These are phyloP conservation scores for Gnomoniopsis smithogilvyi DNA, from an alignment of 2,329 filamentous ascomycete genomes.

Conservation along the genomic window DNA sequence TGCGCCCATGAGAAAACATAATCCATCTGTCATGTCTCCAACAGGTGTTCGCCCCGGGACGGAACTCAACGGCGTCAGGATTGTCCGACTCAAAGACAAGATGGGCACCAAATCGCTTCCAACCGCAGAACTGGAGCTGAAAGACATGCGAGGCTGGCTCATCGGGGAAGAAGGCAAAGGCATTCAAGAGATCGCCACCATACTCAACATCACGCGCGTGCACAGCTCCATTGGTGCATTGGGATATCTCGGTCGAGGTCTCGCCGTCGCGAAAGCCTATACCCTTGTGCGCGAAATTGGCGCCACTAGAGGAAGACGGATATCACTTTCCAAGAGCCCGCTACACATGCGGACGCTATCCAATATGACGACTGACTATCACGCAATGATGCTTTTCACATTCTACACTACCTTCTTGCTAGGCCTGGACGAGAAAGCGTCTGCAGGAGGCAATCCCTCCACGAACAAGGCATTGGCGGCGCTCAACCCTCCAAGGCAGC, in stretches of 20 bases:
- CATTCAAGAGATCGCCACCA: conserved; percentile 63
- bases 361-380: conserved; percentile 51
- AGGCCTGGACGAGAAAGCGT: conserved; percentile 45
- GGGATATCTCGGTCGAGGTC: conserved; percentile 51
- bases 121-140: conserved; percentile 68
- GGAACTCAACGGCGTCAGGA: conserved; percentile 63
- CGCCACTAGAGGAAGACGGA: conserved; percentile 39
- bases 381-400: conserved; percentile 52
- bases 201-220: conserved; percentile 65
- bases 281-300: conserved; percentile 53
- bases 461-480: conserved; percentile 3
- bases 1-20: conserved; percentile 55
- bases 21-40: conserved; percentile 23
- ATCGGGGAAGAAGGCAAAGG: conserved; percentile 65
- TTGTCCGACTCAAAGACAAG: conserved; percentile 70
- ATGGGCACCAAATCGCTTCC: conserved; percentile 67
- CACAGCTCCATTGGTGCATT: conserved; percentile 53
- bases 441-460: conserved; percentile 19
- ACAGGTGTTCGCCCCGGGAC: conserved; percentile 25
- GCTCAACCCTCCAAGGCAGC: conserved; percentile 31
- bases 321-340: conserved; percentile 47
- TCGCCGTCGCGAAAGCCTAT: conserved; percentile 57
- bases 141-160: conserved; percentile 61
- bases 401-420: conserved; percentile 53
- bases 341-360: conserved; percentile 59